Evolutionary conservation across 208 protist species (phyloP), one percentile per base, ranked within the genome.

Genomic region (Acanthamoeba lenticulata): DNA sequence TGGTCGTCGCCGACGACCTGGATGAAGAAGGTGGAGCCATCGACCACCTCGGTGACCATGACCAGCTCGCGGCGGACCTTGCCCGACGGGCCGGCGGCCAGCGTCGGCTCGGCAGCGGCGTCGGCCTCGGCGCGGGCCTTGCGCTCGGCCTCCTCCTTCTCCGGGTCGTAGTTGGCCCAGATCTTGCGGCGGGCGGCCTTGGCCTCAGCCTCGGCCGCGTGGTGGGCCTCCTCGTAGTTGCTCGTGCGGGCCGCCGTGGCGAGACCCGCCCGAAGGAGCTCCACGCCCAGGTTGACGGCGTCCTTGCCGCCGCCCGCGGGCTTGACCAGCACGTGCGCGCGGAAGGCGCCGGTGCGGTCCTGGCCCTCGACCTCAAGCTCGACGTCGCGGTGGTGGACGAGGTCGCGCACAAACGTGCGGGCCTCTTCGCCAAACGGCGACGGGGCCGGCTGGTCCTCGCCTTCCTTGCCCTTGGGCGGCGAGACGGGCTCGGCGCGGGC

Each of bases 331-430:
- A 97, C 42, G 42, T 93, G 65, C 36, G 45, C 89, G 45, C 65
- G 57, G 89, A 93, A 93, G 65, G 89, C 89, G 29, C 89, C 89
- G 2, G n/a, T 55, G 42, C 49, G 40, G 89, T 93, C 89, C 89
- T 95, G 93, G 88, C 96, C 96, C 69, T 94, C 49, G n/a, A 62
- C 40, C 62, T 96, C 95, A 38, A 97, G 44, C 55, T 95, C 74
- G 42, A 97, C 45, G 47, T 96, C 94, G 65, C 62, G 29, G 69
- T 92, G 29, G 47, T 67, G 89, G 24, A 74, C 60, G 34, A 74
- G 65, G 67, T 81, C 72, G 52, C 60, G 29, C 19, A 81, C 65
- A 47, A 60, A 94, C 4, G 24, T 34, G 85, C 60, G 93, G 52
- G 93, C 77, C 57, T 93, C 89, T 44, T 83, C 89, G 36, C n/a